Base-by-base conservation (phyloP, 345 rosid species). In the Melaleuca quinquenervia region DNA sequence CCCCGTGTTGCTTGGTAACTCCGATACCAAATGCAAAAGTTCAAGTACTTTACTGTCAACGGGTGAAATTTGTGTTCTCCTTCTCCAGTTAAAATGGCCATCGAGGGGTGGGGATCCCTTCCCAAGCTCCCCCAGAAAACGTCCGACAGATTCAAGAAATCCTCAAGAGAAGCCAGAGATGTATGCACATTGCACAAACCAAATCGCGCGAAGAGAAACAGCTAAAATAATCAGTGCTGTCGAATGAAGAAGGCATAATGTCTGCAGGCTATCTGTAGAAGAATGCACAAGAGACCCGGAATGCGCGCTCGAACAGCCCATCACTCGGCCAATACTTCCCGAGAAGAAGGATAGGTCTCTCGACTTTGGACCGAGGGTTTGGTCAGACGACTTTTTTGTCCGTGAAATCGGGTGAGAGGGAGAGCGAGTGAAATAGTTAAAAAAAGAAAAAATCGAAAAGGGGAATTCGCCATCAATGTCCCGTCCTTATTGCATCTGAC, bases 401-500 rank as follows among this genome's bases (percentile, higher is more conserved):
- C 53, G 53, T 52, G 7, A 52, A 52, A 52, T 52, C 21, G 53
- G 52, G 53, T 52, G 53, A 16, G 52, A 22, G n/a, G 7, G n/a
- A 10, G n/a, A 32, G 78, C 32, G 78, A 64, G 41, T 41, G 41
- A 62, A 16, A 8, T 32, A 11, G 45, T 64, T 64, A 3, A 16
- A 9, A 29, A 64, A 16, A 32, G 14, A 8, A 21, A 54, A 4
- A 21, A 8, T 20, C 6, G 75, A 29, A 15, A 16, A n/a, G 20
- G 15, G 20, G 15, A 29, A 27, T 29, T 21, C 20, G 18, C 52
- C 52, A 51, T 54, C 58, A 54, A 6, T 36, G 48, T 36, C 87
- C 90, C 80, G 88, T 32, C 55, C 86, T 83, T 70, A 56, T 84
- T 41, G 83, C n/a, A 62, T 83, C 91, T 87, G 90, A 91, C 89